phyloP scores from a whole-genome alignment of 1,139 yeast genomes.

The Cylindricascospora bacillispora region DNA sequence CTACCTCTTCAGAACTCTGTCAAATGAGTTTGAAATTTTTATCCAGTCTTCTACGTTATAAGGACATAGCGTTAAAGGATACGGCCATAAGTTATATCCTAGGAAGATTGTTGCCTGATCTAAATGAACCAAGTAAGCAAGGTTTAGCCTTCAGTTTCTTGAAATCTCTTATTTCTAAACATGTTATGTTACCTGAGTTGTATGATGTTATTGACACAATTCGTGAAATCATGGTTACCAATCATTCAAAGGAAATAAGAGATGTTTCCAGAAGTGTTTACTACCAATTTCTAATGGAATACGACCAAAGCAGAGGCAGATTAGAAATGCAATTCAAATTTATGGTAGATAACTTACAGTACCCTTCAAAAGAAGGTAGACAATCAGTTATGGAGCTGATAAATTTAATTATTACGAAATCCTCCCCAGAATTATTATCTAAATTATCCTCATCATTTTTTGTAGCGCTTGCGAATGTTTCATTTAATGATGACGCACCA shows the following conservation, averaged over 20 bases:
- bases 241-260: slow-evolving; percentile 72
- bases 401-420: slow-evolving; percentile 53
- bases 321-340: slow-evolving; percentile 73
- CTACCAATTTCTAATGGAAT: slow-evolving; percentile 81
- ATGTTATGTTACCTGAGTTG: slow-evolving; percentile 69
- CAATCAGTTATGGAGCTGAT: slow-evolving; percentile 84
- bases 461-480: slow-evolving; percentile 64
- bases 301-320: slow-evolving; percentile 84
- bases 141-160: slow-evolving; percentile 79
- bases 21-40: slow-evolving; percentile 70
- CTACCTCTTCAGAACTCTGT: slow-evolving; percentile 69
- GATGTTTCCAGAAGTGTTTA: slow-evolving; percentile 77
- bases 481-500: slow-evolving; percentile 68
- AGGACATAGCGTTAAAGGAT: slow-evolving; percentile 55
- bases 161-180: slow-evolving; percentile 61
- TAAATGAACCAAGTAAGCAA: slow-evolving; percentile 83
- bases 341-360: slow-evolving; percentile 69
- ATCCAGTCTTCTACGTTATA: slow-evolving; percentile 60
- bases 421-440: slow-evolving; percentile 48
- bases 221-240: slow-evolving; percentile 78
- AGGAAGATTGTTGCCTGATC: slow-evolving; percentile 70
- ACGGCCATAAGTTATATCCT: slow-evolving; percentile 64
- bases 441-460: slow-evolving; percentile 67
- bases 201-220: slow-evolving; percentile 82
- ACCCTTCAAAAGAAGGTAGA: slow-evolving; percentile 80